A percentile compares a stretch with the other conserved stretches of the same genome.
Evolutionary conservation across 2,329 filamentous ascomycete genomes (phyloP).

Genomic region (Fusarium setosum): DNA sequence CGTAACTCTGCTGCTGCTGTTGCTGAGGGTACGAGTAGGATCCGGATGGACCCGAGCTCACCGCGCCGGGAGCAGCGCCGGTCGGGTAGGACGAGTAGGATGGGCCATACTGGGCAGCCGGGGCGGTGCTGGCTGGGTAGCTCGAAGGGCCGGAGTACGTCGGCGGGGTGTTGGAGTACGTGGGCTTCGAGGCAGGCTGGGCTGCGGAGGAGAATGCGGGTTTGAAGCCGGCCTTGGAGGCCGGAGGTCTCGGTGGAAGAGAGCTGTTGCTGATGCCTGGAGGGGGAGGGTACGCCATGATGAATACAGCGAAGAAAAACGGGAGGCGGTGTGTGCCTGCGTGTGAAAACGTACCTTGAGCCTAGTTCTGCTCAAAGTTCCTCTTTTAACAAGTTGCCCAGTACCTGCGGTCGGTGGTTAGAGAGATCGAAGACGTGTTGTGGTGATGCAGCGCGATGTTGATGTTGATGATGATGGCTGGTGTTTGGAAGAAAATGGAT

Average conservation of each 20-base stretch:
- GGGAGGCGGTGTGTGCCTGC: constrained; percentile 40
- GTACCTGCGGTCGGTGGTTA: constrained; percentile 5
- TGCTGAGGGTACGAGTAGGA: constrained; percentile 43
- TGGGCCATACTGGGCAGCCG: constrained; percentile 58
- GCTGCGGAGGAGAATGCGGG: constrained; percentile 61
- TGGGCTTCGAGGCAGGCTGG: constrained; percentile 50
- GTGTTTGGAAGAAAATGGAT: constrained; percentile 31
- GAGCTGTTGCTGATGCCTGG: constrained; percentile 69
- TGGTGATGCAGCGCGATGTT: constrained; percentile 7
- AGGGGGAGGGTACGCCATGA: constrained; percentile 89
- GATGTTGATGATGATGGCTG: constrained; percentile 12
- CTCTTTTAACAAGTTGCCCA: constrained; percentile 24
- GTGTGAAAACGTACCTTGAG: constrained; percentile 63
- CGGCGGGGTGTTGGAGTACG: constrained; percentile 48
- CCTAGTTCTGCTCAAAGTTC: constrained; percentile 52
- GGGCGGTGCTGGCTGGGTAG: constrained; percentile 49
- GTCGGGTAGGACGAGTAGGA: constrained; percentile 53
- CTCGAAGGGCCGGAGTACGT: constrained; percentile 45
- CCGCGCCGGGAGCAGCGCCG: constrained; percentile 32
- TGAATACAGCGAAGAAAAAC: constrained; percentile 61
- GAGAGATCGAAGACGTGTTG: constrained; percentile 2
- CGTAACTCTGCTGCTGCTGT: constrained; percentile 48
- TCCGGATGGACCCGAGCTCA: constrained; percentile 40
- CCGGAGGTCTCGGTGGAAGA: constrained; percentile 82
- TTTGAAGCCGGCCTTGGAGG: constrained; percentile 60